Evolutionary conservation across 2,329 filamentous ascomycete genomes (phyloP), one percentile per base, ranked within the genome.

Genomic region (Plenodomus biglobosus): DNA sequence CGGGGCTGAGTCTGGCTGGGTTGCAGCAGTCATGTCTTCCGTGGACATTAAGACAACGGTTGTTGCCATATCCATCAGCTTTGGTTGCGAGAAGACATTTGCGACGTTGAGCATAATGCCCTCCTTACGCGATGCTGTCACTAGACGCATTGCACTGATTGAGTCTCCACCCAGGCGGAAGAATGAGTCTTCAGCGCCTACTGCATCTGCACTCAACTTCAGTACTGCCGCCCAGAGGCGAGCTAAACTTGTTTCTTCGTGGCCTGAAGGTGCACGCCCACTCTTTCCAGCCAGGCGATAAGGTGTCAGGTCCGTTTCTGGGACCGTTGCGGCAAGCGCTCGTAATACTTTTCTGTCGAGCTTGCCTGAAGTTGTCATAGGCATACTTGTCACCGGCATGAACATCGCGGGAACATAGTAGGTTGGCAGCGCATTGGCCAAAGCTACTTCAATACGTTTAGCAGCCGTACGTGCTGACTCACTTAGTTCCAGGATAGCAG

Each of bases 131-230:
- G 72, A 70, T 27, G 71, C 70, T 3, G 69, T 68, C 34, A 77
- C 76, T 1, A 78, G 68, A 5, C 56, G 58, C 74, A 78, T 78
- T 3, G 75, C 76, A 17, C 71, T 71, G 50, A 78, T 73, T 0
- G 75, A 78, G 48, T 78, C 76, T 20, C 76, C 76, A 21, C 76
- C 76, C 3, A 76, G 62, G 1, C 70, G 68, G 53, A 78, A 77
- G 59, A 78, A 78, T 41, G 69, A 76, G 39, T 77, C 75, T 41
- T 76, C 72, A 1, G 66, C 67, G 7, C 71, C 73, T 24, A 78
- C 68, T 17, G 71, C 70, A 4, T 68, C 67, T 3, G 65, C 45
- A 7, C 64, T 64, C 19, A 76, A 62, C 10, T 70, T 67, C 6
- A 78, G 52, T 8, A 72, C 69, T 3, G 65, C 57, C 10, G 69